A percentile compares a stretch with the other conserved stretches of the same genome.
Conservation (phyloP, 2,329 filamentous ascomycete species). For the Cyphellophora attinorum region DNA sequence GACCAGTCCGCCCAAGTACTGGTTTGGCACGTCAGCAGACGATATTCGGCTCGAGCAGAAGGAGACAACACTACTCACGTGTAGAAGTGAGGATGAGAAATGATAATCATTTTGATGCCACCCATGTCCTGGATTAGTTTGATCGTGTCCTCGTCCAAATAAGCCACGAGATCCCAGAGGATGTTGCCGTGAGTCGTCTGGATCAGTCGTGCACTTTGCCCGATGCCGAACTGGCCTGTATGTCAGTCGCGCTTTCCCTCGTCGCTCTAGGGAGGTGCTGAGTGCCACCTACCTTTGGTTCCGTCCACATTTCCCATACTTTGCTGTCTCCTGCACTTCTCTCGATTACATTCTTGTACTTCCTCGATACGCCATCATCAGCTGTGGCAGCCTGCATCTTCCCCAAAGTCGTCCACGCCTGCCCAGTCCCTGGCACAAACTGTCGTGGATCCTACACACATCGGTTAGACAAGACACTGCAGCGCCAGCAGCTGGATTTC, state of each 20-base stretch:
- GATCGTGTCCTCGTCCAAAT: slow-evolving; percentile 57
- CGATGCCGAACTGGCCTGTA: slow-evolving; percentile 60
- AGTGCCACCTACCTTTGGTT: slow-evolving; percentile 16
- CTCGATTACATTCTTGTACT: slow-evolving; percentile 14
- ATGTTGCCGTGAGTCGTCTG: slow-evolving; percentile 58
- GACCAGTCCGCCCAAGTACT: slow-evolving; percentile 65
- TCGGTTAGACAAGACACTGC: slow-evolving; percentile 1
- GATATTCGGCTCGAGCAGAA: background rate
- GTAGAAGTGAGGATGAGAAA: slow-evolving; percentile 77
- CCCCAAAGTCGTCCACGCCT: slow-evolving; percentile 16
- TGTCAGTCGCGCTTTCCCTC: too few relatives aligned
- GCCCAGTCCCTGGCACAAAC: slow-evolving; percentile 14
- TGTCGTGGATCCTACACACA: slow-evolving; percentile 15
- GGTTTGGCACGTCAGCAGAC: background rate
- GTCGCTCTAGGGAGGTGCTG: background rate
- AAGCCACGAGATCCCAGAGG: slow-evolving; percentile 69
- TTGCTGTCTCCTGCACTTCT: slow-evolving; percentile 9
- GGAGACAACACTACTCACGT: slow-evolving; percentile 30
- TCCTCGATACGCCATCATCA: background rate
- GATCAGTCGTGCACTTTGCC: slow-evolving; percentile 63
- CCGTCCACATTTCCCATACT: slow-evolving; percentile 15
- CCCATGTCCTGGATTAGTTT: slow-evolving; percentile 48
- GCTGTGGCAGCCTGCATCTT: slow-evolving; percentile 63
- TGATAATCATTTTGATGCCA: slow-evolving; percentile 61
- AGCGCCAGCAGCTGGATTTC: background rate